Evolutionary conservation across 345 rosid species (phyloP).

Genomic region (Linum lewisii): DNA sequence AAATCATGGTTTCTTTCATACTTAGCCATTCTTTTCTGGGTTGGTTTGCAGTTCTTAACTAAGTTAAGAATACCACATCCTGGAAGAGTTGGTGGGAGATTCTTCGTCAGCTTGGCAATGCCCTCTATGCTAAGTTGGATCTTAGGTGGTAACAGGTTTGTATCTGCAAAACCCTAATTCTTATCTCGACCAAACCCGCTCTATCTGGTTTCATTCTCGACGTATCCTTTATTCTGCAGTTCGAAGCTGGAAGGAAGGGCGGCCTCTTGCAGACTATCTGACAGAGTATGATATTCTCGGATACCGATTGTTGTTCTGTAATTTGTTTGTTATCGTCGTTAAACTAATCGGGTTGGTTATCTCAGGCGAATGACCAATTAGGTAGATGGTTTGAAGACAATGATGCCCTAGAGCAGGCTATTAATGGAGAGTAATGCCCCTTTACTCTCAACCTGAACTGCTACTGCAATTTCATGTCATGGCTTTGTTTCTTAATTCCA

Average conservation of each 20-base stretch:
- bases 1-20: constrained; percentile 1
- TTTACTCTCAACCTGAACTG: neutral
- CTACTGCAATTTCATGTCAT: neutral
- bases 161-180: constrained; percentile 6
- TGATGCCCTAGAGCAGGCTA: constrained; percentile 72
- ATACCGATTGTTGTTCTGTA: neutral
- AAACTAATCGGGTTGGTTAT: neutral
- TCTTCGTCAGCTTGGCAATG: constrained; percentile 68
- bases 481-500: neutral
- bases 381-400: constrained; percentile 43
- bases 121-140: constrained; percentile 87
- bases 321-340: neutral
- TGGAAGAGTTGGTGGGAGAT: constrained; percentile 78
- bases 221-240: constrained; percentile 31
- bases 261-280: constrained; percentile 69
- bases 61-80: constrained; percentile 85
- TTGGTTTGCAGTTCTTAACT: constrained; percentile 56
- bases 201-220: neutral
- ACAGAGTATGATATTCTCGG: constrained; percentile 38
- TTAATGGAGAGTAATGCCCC: constrained; percentile 62
- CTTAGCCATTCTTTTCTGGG: constrained; percentile 9
- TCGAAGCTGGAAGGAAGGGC: constrained; percentile 79
- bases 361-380: constrained; percentile 42
- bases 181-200: neutral
- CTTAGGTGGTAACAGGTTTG: constrained; percentile 86